phyloP scores from a whole-genome alignment of 164 flowering plant species.

The Vitis rupestris region DNA sequence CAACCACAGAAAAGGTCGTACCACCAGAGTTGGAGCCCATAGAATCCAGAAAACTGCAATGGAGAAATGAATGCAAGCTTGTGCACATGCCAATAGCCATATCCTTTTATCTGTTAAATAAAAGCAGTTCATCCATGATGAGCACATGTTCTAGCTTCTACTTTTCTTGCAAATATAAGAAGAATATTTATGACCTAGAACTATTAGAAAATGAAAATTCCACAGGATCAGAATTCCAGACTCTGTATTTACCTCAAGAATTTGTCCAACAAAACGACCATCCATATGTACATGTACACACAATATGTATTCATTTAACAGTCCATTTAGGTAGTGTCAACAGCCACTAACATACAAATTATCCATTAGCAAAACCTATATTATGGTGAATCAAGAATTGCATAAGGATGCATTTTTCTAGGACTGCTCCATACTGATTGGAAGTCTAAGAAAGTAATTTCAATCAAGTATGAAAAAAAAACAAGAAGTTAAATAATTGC shows the following conservation, averaged over 20 bases:
- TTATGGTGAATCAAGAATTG: background rate
- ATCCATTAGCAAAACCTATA: background rate
- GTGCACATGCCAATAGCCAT: conserved; percentile 68
- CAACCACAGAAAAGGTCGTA: conserved; percentile 25
- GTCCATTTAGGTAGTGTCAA: background rate
- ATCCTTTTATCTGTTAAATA: conserved; percentile 70
- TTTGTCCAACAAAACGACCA: background rate
- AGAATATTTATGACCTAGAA: background rate
- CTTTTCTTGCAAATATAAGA: background rate
- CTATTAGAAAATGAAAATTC: background rate
- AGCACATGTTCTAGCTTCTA: background rate
- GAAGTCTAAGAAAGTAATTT: background rate
- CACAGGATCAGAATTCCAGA: no score
- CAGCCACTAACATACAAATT: background rate
- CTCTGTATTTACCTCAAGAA: background rate
- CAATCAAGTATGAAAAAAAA: background rate
- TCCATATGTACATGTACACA: background rate
- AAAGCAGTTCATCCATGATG: background rate
- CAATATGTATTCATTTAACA: background rate
- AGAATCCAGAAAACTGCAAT: conserved; percentile 76
- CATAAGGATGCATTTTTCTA: background rate
- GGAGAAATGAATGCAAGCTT: conserved; percentile 74
- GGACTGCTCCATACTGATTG: background rate
- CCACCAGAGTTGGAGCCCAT: conserved; percentile 94
- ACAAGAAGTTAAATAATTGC: background rate